These are phyloP conservation scores for Kodamaea sagamina DNA, from an alignment of 805 yeast species.

Conservation along the genomic window DNA sequence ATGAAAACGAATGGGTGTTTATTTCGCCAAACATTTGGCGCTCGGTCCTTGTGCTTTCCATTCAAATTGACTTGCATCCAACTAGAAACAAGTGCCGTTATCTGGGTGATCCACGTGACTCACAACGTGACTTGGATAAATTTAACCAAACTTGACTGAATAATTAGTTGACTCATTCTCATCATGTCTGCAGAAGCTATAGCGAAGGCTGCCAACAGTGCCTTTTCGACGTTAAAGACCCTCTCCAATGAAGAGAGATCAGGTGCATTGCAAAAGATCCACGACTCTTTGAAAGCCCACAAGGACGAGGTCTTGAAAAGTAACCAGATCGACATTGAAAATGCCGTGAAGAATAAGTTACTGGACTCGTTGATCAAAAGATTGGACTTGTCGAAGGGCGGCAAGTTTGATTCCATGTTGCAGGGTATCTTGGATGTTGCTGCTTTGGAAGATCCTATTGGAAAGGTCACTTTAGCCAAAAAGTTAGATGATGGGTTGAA, in stretches of 20 bases:
- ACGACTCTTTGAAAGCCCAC: slow-evolving; percentile 60
- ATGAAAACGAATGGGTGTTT: too few species aligned
- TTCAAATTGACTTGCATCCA: too few species aligned
- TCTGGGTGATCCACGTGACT: slow-evolving; percentile 6
- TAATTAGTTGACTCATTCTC: neutral
- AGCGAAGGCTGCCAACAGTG: slow-evolving; percentile 78
- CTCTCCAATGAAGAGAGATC: slow-evolving; percentile 73
- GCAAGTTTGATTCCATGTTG: slow-evolving; percentile 89
- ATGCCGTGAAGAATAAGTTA: slow-evolving; percentile 62
- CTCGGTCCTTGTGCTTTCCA: too few species aligned
- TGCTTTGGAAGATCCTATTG: slow-evolving; percentile 85
- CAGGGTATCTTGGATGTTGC: slow-evolving; percentile 95
- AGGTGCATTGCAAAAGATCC: slow-evolving; percentile 67
- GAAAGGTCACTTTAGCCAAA: slow-evolving; percentile 80
- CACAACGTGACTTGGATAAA: too few species aligned
- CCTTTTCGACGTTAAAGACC: slow-evolving; percentile 82
- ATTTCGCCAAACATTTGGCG: too few species aligned
- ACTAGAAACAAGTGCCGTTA: too few species aligned
- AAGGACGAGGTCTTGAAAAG: slow-evolving; percentile 70
- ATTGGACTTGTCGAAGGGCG: slow-evolving; percentile 76
- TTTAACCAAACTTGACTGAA: too few species aligned
- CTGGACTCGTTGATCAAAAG: slow-evolving; percentile 77
- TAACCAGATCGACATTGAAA: slow-evolving; percentile 71
- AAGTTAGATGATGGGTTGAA: slow-evolving; percentile 88
- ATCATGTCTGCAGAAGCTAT: slow-evolving; percentile 60